Evolutionary conservation across 2,329 filamentous ascomycete genomes (phyloP), one percentile per base, ranked within the genome.

Genomic region (Periconia sp.): DNA sequence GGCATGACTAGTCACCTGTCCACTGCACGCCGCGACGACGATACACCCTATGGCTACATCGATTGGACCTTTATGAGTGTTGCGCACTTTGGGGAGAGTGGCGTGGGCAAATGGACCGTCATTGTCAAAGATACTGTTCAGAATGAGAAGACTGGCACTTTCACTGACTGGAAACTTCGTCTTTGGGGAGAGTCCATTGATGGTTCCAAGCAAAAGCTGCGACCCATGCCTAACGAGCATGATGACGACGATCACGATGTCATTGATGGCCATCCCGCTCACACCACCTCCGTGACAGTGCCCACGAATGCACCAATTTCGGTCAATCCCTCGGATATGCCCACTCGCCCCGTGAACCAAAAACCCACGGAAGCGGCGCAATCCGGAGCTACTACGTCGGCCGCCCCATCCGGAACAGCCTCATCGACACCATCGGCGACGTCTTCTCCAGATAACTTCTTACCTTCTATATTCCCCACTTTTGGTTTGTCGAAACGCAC

Each of bases 11-110:
- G 90, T 64, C 86, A 96, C 63, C 82, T 99, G 39, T 87, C 92
- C 4, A 88, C 85, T 10, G 77, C 86, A 2, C 87, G 94, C 52
- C 79, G 79, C 46, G 70, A 82, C 16, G 94, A 99, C 68, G 75
- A 79, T 1, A 80, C 79, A 24, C 66, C 73, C 0, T 71, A 73
- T 16, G 94, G 94, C 7, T 99, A 97, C 67, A 75, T 85, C 25
- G 90, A 97, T 72, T 99, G 94, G 94, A 97, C 92, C 0, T 99
- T 99, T 62, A 99, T 99, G 94, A 95, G 87, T 49, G 94, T 99
- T 25, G 92, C 86, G 52, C 94, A 99, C 68, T 99, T 92, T 90
- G 94, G 94, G 35, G 94, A 99, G 71, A 80, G 81, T 30, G 92
- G 91, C 46, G 71, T 92, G 43, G 94, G 94, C 38, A 92, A 83